Evolutionary conservation across 371 early-diverging fungal genomes (phyloP).

Genomic region (Coemansia sp.): DNA sequence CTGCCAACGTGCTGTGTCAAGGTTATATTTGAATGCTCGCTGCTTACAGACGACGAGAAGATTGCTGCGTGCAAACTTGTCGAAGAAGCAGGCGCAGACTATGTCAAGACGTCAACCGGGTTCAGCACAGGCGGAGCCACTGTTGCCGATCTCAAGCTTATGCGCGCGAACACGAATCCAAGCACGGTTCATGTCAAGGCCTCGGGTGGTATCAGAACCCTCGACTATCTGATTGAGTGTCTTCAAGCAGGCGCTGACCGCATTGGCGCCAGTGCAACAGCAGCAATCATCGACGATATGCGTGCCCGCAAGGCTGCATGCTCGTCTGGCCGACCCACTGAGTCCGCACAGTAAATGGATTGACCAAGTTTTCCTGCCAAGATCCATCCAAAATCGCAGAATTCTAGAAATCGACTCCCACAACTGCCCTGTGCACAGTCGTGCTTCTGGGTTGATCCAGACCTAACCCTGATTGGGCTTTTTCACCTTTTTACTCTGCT

Average conservation of each 20-base stretch:
- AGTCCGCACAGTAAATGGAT: not conserved
- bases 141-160: slow-evolving; percentile 57
- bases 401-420: not conserved
- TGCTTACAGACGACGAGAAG: slow-evolving; percentile 62
- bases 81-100: slow-evolving; percentile 62
- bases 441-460: not conserved
- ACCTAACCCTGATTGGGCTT: not conserved
- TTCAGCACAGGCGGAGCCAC: slow-evolving; percentile 63
- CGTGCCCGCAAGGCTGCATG: slow-evolving; percentile 32
- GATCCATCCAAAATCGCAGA: not conserved
- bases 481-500: not conserved
- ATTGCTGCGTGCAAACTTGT: slow-evolving; percentile 56
- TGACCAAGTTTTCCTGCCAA: too few relatives aligned
- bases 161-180: slow-evolving; percentile 55
- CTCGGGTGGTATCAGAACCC: slow-evolving; percentile 63
- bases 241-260: slow-evolving; percentile 62
- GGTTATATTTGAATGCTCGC: slow-evolving; percentile 65
- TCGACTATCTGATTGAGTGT: slow-evolving; percentile 61
- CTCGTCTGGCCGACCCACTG: not conserved
- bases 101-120: slow-evolving; percentile 69
- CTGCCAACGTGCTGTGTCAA: slow-evolving; percentile 58
- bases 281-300: slow-evolving; percentile 61
- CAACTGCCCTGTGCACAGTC: slow-evolving; percentile 2
- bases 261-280: slow-evolving; percentile 63
- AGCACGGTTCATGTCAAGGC: slow-evolving; percentile 60